Base-by-base conservation (phyloP, 1,139 yeast species). In the Geotrichum siamense region DNA sequence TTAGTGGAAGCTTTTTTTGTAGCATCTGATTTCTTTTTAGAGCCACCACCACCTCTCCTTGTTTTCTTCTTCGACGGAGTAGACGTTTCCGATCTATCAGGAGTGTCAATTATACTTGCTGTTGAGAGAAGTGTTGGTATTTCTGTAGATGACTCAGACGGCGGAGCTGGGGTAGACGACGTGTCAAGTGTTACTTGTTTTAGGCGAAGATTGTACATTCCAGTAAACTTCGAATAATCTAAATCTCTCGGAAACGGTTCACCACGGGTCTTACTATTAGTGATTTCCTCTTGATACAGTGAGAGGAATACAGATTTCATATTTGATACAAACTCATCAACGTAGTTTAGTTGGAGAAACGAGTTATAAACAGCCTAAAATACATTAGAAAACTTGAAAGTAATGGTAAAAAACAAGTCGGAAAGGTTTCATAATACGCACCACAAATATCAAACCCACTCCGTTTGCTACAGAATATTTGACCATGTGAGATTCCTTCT, bases 401-500 rank as follows among this genome's bases (percentile, higher is more conserved):
- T 9, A 39, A 29, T 4, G 16, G 13, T 19, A 10, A 56, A 16
- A 12, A 2, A 28, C 3, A 8, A 6, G 35, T n/a, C n/a, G n/a
- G n/a, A n/a, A n/a, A n/a, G n/a, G n/a, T n/a, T n/a, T n/a, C n/a
- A n/a, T n/a, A n/a, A n/a, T 8, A 38, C 46, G n/a, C 26, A 43
- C 61, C 20, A 60, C 68, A 48, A 63, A 56, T n/a, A 58, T 56
- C 36, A 63, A 47, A 4, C 63, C 66, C 20, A 57, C 54, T 29
- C 62, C 67, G 40, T 64, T 63, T 30, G 59, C 55, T 5, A 57
- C 56, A 3, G 61, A 50, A 49, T 62, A 65, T 48, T 59, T 63
- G 51, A 63, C 71, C 35, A 65, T 68, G 59, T 48, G 71, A 51
- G 57, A 59, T 32, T 59, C 62, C 38, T 53, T 52, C 19, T 54